A percentile compares a stretch with the other conserved stretches of the same genome.
phyloP scores from a whole-genome alignment of 495 filamentous ascomycete genomes.

The Penicillium desertorum region DNA sequence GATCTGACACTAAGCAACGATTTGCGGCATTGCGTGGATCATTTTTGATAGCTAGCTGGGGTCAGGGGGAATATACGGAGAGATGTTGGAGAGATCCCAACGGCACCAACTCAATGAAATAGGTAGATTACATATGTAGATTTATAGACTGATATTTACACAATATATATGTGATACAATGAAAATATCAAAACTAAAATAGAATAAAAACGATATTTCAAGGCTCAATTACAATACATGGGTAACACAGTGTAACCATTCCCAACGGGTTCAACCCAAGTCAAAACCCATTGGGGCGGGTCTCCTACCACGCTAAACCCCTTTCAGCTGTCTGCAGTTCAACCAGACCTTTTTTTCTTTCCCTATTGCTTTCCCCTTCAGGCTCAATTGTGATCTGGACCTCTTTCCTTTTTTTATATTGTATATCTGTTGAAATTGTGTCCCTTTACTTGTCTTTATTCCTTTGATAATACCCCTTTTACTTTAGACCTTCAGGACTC shows the following conservation, averaged over 20 bases:
- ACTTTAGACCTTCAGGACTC: neutral
- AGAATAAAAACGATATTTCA: neutral
- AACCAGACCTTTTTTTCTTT: slow-evolving; percentile 33
- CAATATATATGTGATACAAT: neutral
- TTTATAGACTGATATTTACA: neutral
- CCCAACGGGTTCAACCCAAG: slow-evolving; percentile 16
- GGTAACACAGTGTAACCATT: slow-evolving; percentile 1
- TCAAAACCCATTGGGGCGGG: slow-evolving; percentile 25
- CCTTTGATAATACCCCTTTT: slow-evolving; percentile 9
- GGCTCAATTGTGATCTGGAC: slow-evolving; percentile 9
- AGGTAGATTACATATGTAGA: neutral
- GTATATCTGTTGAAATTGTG: slow-evolving; percentile 16
- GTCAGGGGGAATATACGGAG: neutral
- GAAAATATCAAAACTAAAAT: neutral
- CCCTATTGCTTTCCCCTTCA: slow-evolving; percentile 20
- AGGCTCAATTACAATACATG: neutral
- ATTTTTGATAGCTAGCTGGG: slow-evolving; percentile 3
- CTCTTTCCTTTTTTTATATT: slow-evolving; percentile 8
- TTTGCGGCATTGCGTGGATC: slow-evolving; percentile 9
- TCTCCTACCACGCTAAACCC: slow-evolving; percentile 23
- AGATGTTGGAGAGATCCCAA: neutral
- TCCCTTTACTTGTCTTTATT: slow-evolving; percentile 7
- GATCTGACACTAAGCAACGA: slow-evolving; percentile 11
- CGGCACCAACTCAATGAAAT: neutral
- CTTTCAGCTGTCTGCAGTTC: slow-evolving; percentile 23